Evolutionary conservation across 768 basidiomycete species (phyloP).

Genomic region (Nidularia sp.): DNA sequence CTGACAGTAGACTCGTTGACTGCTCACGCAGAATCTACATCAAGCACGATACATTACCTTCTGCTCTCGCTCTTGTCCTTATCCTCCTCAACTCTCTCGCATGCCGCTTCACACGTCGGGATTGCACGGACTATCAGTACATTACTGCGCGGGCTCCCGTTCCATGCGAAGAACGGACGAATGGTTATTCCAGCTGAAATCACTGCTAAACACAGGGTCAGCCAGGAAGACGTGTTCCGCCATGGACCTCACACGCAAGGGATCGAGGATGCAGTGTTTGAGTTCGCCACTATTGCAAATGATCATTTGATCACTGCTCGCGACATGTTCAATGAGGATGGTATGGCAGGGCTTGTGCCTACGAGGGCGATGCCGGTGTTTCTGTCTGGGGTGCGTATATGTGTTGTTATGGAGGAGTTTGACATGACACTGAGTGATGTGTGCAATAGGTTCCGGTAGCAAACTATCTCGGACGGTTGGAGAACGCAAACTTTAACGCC

Average conservation of each 20-base stretch:
- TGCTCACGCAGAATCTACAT: constrained; percentile 75
- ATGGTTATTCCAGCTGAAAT: constrained; percentile 81
- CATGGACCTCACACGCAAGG: constrained; percentile 50
- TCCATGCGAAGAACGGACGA: constrained; percentile 65
- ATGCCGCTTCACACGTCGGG: constrained; percentile 82
- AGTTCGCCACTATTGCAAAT: constrained; percentile 78
- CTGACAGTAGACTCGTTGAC: constrained; percentile 65
- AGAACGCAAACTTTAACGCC: constrained; percentile 67
- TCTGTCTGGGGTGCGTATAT: constrained; percentile 57
- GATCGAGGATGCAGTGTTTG: constrained; percentile 76
- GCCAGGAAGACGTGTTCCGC: constrained; percentile 76
- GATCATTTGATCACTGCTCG: constrained; percentile 77
- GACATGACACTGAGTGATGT: constrained; percentile 13
- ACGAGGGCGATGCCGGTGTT: constrained; percentile 65
- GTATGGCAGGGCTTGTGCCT: constrained; percentile 47
- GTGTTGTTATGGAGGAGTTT: constrained; percentile 11
- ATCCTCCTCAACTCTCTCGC: constrained; percentile 51
- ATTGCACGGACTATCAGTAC: constrained; percentile 67
- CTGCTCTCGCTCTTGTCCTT: constrained; percentile 64
- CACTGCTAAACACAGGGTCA: constrained; percentile 72
- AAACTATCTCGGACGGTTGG: constrained; percentile 61
- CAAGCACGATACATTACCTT: constrained; percentile 74
- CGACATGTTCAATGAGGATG: constrained; percentile 55
- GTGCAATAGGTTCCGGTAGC: constrained; percentile 58
- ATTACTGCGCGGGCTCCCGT: constrained; percentile 73